Evolutionary conservation across 306 rosid species (phyloP), one percentile per base, ranked within the genome.

Genomic region (Lathyrus aphaca): DNA sequence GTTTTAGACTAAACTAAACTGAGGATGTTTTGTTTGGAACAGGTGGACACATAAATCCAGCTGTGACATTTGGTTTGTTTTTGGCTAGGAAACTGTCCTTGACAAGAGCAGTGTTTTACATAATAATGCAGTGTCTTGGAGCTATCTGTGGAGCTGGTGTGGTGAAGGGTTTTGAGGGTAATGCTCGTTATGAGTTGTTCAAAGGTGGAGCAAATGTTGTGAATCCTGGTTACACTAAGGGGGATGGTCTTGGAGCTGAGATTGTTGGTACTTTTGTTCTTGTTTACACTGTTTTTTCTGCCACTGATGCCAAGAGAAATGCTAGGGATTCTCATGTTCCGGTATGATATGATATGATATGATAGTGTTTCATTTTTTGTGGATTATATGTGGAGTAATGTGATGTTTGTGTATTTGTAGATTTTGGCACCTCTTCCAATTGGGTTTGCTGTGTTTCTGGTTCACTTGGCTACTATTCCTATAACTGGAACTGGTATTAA

Each of bases 1-100:
- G 35, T 4, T 32, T 15, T 15, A n/a, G 37, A 30, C 19, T 30
- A 15, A 59, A 60, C 2, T 23, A 25, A 25, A 25, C 25, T 60
- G 37, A 61, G 38, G 82, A 72, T 81, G 69, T 67, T 55, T 70
- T 64, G 15, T 14, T 58, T 19, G 38, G 8, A 48, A 71, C 79
- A 89, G 98, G 98, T 30, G 98, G 98, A 54, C 98, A 93, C 82
- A 90, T 93, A 8, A 93, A 92, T 68, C 98, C 95, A 6, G 98
- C 98, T 0, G 98, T 89, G 79, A 92, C 98, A 5, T 87, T 92
- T 27, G 98, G 98, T 7, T 80, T 92, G 14, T 83, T 92, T 38
- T 21, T 92, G 81, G 98, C 96, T 11, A 90, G 98, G 80, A 92
- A 89, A 78, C 76, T 92, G 18, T 92, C 98, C 0, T 81, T 92